Base-by-base conservation (phyloP, 768 basidiomycete genomes). In the Amanita thiersii region DNA sequence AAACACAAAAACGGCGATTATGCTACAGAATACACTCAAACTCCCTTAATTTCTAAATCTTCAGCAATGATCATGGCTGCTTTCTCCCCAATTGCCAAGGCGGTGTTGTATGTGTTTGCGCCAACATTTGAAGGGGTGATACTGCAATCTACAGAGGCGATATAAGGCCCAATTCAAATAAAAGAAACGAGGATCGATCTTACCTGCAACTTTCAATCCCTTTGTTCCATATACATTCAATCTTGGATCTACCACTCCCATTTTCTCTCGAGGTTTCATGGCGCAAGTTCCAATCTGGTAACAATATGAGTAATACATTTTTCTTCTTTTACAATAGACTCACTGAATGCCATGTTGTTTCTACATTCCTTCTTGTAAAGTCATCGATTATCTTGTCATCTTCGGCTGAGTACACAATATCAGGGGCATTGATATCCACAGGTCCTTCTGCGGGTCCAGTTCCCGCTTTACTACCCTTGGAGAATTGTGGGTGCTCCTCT, bases 161-260 rank as follows among this genome's bases (percentile, higher is more conserved):
- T 15, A 5, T 38, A 33, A 7, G 5, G 9, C 8, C 10, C 11
- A 32, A 29, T 18, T 15, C 18, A 14, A 3, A 43, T 42, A 30
- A 15, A 11, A 21, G 3, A 19, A 9, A 25, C n/a, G n/a, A 37
- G 37, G 37, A 12, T 15, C 20, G 9, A 6, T 11, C 58, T 17
- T 30, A 66, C 72, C 78, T 34, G 74, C 77, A 18, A 85, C 69
- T 52, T 82, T 79, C 38, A 84, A 59, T 20, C 68, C 68, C 47
- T 61, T 47, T 1, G 75, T 65, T 0, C 77, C 79, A 46, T 83
- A 81, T 9, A 85, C 79, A 47, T 77, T 77, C 29, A 84, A 57
- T n/a, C 60, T 60, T 20, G 69, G 39, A 50, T 85, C 77, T 5
- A 85, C 76, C 3, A 83, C 81, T 10, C 80, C 81, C 3, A 69